phyloP scores from a whole-genome alignment of 108 stramenopile genomes.

The Fragilaria crotonensis region DNA sequence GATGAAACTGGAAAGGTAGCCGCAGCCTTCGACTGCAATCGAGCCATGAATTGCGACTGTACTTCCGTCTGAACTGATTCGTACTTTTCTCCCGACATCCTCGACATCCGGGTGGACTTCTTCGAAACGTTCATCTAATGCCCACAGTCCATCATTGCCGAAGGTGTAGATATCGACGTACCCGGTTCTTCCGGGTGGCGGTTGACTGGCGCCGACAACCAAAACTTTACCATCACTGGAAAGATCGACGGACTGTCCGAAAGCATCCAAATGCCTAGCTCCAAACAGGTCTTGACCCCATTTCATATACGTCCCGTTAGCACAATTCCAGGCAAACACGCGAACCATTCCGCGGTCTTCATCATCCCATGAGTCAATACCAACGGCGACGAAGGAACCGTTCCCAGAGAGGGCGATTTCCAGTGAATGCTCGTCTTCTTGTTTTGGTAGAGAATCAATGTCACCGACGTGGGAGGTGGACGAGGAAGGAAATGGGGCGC shows the following conservation, averaged over 20 bases:
- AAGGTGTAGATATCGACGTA: slow-evolving; percentile 12
- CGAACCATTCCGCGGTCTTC: slow-evolving; percentile 16
- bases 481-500: not conserved
- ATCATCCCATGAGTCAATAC: slow-evolving; percentile 13
- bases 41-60: slow-evolving; percentile 9
- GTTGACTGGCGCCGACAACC: slow-evolving; percentile 18
- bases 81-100: slow-evolving; percentile 13
- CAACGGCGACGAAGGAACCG: slow-evolving; percentile 14
- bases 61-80: slow-evolving; percentile 9
- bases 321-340: slow-evolving; percentile 11
- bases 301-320: slow-evolving; percentile 1
- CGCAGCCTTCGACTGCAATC: not conserved
- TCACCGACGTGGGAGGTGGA: not conserved
- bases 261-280: slow-evolving; percentile 5
- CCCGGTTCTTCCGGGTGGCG: slow-evolving; percentile 14
- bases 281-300: slow-evolving; percentile 17
- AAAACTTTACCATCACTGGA: slow-evolving; percentile 9
- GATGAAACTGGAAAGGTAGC: slow-evolving; percentile 7
- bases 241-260: slow-evolving; percentile 11
- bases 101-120: not conserved
- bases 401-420: slow-evolving; percentile 11
- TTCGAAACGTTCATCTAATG: slow-evolving; percentile 9
- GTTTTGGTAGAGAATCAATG: slow-evolving; percentile 11
- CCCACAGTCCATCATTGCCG: not conserved
- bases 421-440: slow-evolving; percentile 12